These are phyloP conservation scores for Ustilago cynodontis DNA, from an alignment of 1,284 basidiomycete genomes.

Conservation along the genomic window DNA sequence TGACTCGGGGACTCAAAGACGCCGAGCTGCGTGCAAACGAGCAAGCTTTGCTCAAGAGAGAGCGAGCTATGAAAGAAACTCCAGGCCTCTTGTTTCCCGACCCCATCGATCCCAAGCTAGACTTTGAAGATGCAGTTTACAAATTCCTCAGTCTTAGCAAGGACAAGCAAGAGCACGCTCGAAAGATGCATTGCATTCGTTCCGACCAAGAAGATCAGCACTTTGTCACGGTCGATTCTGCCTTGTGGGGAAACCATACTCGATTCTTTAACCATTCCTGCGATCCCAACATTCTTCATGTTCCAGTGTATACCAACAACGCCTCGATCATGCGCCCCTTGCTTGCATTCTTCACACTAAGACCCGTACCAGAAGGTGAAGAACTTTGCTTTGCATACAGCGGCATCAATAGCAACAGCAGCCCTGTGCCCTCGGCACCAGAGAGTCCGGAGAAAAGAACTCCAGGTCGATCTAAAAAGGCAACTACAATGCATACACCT, in stretches of 20 bases:
- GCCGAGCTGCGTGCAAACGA: background rate
- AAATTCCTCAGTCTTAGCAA: slow-evolving; percentile 13
- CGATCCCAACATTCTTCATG: slow-evolving; percentile 82
- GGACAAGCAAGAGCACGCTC: slow-evolving; percentile 5
- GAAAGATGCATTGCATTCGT: background rate
- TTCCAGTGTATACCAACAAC: slow-evolving; percentile 80
- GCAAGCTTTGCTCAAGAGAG: background rate
- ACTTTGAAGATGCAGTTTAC: slow-evolving; percentile 12
- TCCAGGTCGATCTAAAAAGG: slow-evolving; percentile 3
- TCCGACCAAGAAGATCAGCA: slow-evolving; percentile 30
- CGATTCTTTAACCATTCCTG: slow-evolving; percentile 77
- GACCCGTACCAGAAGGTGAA: slow-evolving; percentile 77
- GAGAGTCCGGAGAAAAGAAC: background rate
- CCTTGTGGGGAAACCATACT: slow-evolving; percentile 57
- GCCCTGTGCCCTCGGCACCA: background rate
- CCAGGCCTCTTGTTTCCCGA: background rate
- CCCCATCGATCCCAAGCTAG: background rate
- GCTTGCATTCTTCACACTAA: slow-evolving; percentile 79
- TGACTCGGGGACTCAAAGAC: background rate
- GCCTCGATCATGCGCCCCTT: slow-evolving; percentile 74
- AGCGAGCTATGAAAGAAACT: background rate
- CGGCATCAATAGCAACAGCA: slow-evolving; percentile 7
- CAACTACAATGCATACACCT: slow-evolving; percentile 21
- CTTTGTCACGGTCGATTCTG: slow-evolving; percentile 50
- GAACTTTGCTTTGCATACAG: slow-evolving; percentile 68